Percentiles rank a stretch among this genome's conserved stretches.
phyloP scores from a whole-genome alignment of 1,139 yeast genomes.

The Yamadazyma atmosphaerica region DNA sequence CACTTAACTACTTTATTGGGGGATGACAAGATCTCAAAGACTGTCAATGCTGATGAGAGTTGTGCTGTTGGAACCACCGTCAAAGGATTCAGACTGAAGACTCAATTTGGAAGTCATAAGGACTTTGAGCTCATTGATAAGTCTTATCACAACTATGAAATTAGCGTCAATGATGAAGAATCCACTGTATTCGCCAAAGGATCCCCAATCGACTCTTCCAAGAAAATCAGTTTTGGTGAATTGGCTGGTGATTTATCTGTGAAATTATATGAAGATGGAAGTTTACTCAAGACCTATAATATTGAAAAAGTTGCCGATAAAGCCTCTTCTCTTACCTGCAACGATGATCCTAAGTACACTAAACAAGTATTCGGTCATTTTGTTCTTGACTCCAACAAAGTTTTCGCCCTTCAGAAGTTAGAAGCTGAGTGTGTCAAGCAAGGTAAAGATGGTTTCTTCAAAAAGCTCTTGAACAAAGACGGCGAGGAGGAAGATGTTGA shows the following conservation, averaged over 20 bases:
- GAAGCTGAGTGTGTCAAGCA: slow-evolving; percentile 40
- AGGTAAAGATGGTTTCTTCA: slow-evolving; percentile 25
- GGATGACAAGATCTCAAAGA: slow-evolving; percentile 69
- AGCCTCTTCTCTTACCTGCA: slow-evolving; percentile 44
- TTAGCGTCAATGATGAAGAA: slow-evolving; percentile 32
- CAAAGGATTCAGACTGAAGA: slow-evolving; percentile 62
- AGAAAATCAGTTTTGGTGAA: slow-evolving; percentile 34
- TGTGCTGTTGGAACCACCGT: slow-evolving; percentile 87
- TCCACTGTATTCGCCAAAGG: slow-evolving; percentile 45
- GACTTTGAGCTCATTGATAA: slow-evolving; percentile 64
- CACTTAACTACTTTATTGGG: slow-evolving; percentile 55
- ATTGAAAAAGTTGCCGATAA: slow-evolving; percentile 34
- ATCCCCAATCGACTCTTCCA: slow-evolving; percentile 27
- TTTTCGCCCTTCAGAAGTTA: slow-evolving; percentile 45
- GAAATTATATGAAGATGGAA: slow-evolving; percentile 56
- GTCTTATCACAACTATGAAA: slow-evolving; percentile 43
- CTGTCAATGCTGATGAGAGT: slow-evolving; percentile 94
- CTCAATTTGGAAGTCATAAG: slow-evolving; percentile 55
- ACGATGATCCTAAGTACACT: slow-evolving; percentile 29
- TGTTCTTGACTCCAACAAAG: slow-evolving; percentile 47
- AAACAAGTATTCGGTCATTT: slow-evolving; percentile 44
- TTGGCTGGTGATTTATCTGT: slow-evolving; percentile 34
- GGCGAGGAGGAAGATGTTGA: slow-evolving; percentile 17
- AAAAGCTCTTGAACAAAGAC: slow-evolving; percentile 26
- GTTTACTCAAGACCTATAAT: slow-evolving; percentile 40